Percentiles rank a stretch among this genome's conserved stretches.
Conservation (phyloP, 352 stramenopile species). For the Globisporangium recalcitrans region DNA sequence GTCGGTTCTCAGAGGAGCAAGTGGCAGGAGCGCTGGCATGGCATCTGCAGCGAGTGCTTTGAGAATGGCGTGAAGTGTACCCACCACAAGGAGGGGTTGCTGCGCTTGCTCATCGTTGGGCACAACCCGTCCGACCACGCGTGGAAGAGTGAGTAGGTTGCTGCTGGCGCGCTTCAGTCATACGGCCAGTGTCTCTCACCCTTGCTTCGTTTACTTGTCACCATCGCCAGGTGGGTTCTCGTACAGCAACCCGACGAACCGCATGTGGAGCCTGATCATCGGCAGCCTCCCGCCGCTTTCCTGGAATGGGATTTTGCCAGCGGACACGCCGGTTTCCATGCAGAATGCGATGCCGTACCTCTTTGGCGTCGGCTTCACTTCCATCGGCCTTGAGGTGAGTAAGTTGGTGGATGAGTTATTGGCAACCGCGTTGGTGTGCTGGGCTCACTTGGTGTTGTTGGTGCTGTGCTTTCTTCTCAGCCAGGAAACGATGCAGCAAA, state of each 20-base stretch:
- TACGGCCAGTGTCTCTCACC: neutral
- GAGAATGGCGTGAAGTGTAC: slow-evolving; percentile 35
- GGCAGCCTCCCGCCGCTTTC: slow-evolving; percentile 46
- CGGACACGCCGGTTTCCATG: slow-evolving; percentile 43
- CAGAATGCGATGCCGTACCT: slow-evolving; percentile 69
- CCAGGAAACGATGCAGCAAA: slow-evolving; percentile 81
- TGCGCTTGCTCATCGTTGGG: slow-evolving; percentile 81
- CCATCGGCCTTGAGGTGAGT: slow-evolving; percentile 57
- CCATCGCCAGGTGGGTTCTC: slow-evolving; percentile 9
- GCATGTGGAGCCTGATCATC: slow-evolving; percentile 84
- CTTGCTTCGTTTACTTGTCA: neutral
- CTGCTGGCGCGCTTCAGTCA: neutral
- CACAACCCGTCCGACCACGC: slow-evolving; percentile 89
- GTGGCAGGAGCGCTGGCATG: slow-evolving; percentile 83
- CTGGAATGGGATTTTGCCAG: slow-evolving; percentile 62
- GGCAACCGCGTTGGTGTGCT: neutral
- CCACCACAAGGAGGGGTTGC: slow-evolving; percentile 55
- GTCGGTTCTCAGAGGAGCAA: slow-evolving; percentile 21
- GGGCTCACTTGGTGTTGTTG: neutral
- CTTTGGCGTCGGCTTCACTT: slow-evolving; percentile 75
- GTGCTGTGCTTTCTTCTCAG: slow-evolving; percentile 10
- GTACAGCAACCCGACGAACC: slow-evolving; percentile 82
- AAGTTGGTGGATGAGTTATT: neutral
- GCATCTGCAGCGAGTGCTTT: slow-evolving; percentile 73
- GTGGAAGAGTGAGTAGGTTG: slow-evolving; percentile 55